Evolutionary conservation across 169 alveolate genomes (phyloP).

Genomic region (Cryptosporidium andersoni): DNA sequence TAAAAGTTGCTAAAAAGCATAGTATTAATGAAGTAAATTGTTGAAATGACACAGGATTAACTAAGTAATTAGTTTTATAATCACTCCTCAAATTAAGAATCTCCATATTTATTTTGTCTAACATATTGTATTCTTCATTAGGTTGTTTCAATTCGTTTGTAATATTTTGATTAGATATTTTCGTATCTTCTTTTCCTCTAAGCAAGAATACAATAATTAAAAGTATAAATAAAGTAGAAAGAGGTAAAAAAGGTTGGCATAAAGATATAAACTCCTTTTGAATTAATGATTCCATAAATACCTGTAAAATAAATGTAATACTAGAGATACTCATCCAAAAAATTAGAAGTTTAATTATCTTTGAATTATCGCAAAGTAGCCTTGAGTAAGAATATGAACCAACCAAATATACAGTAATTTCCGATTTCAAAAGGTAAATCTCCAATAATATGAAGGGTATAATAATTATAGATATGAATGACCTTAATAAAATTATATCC

Average conservation of each 20-base stretch:
- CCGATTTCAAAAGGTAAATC: conserved; percentile 18
- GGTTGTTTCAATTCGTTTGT: neutral
- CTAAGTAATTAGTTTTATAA: neutral
- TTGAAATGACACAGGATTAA: too few species aligned
- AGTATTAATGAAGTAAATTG: neutral
- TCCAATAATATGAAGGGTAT: conserved; percentile 21
- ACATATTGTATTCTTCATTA: too few species aligned
- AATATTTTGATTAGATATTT: neutral
- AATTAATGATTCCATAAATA: conserved; percentile 12
- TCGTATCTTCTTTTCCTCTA: neutral
- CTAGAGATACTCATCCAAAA: conserved; percentile 63
- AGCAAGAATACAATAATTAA: conserved; percentile 6
- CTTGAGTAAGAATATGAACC: too few species aligned
- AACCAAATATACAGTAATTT: neutral
- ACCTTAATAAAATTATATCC: conserved; percentile 39
- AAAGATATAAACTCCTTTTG: conserved; percentile 17
- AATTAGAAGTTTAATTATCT: conserved; percentile 2
- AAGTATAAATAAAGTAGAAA: conserved; percentile 11
- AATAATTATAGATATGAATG: conserved; percentile 4
- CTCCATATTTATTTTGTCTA: too few species aligned
- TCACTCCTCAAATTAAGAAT: conserved; percentile 5
- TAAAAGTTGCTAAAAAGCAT: neutral
- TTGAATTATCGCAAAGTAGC: neutral
- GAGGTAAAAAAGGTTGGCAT: conserved; percentile 32
- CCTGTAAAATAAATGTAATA: conserved; percentile 40